Evolutionary conservation across 2,329 filamentous ascomycete species (phyloP), one percentile per base, ranked within the genome.

Genomic region (Mycogone perniciosa): DNA sequence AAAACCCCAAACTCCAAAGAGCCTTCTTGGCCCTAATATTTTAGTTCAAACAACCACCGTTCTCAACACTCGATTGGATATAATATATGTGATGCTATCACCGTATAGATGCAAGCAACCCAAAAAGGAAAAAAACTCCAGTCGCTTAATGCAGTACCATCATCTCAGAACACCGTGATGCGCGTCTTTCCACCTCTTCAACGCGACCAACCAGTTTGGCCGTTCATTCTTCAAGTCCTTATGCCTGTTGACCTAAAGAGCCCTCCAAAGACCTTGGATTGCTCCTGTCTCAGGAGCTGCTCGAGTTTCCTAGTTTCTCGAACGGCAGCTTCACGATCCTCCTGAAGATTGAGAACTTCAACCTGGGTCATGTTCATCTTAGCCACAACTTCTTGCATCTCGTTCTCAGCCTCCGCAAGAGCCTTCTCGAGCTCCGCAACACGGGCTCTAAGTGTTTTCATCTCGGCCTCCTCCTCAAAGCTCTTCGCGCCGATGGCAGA

Each of bases 401-500:
- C 88, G 43, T 75, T 76, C 62, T 93, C 89, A 8, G 69, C 66
- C 34, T 71, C 67, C 7, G 67, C 65, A 3, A 71, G 67, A 11
- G 91, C 86, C 60, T 82, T 84, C 73, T 99, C 93, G 3, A 99
- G 81, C 69, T 96, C 89, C 51, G 82, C 74, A 6, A 97, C 88
- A 54, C 86, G 84, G 54, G 82, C 80, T 65, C 90, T 87, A 33
- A 99, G 81, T 52, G 80, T 76, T 54, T 87, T 81, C 47, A 92
- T 84, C 71, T 89, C 82, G 9, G 84, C 79, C 46, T 86, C 86
- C 57, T 93, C 84, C 9, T 83, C 81, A 27, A 86, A 84, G 46
- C 77, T 84, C 76, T 79, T 83, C 2, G 83, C 78, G 3, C 81
- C 80, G 53, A 80, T 75, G 52, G 72, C 76, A 38, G 72, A 77